Conservation (phyloP, 2,329 filamentous ascomycete genomes). For the Trichophaea hybrida region DNA sequence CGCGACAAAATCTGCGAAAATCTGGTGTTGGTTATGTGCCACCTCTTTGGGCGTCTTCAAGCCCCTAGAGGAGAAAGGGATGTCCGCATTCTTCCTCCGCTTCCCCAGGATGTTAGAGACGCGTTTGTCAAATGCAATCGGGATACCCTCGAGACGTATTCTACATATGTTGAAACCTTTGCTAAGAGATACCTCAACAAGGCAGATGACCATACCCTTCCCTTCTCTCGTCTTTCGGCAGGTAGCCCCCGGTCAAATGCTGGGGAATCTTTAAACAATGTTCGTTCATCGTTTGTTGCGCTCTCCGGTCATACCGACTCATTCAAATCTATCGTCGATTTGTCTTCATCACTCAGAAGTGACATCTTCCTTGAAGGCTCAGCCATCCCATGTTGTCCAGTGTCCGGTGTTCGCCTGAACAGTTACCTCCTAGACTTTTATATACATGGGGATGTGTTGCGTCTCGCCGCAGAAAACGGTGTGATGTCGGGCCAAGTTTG, state of each 20-base stretch:
- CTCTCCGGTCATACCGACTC: constrained; percentile 53
- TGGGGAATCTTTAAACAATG: constrained; percentile 12
- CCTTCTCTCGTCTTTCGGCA: constrained; percentile 42
- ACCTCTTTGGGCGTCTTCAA: constrained; percentile 50
- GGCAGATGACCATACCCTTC: constrained; percentile 41
- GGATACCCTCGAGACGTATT: constrained; percentile 51
- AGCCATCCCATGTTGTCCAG: constrained; percentile 52
- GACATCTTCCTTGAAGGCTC: constrained; percentile 63
- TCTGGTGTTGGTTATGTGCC: constrained; percentile 53
- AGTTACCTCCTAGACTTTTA: constrained; percentile 64
- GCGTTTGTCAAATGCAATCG: constrained; percentile 49
- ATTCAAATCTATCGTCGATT: constrained; percentile 50
- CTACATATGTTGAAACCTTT: constrained; percentile 54
- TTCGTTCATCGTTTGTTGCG: constrained; percentile 53
- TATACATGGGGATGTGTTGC: constrained; percentile 51
- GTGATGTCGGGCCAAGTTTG: constrained; percentile 55
- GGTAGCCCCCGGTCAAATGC: constrained; percentile 24
- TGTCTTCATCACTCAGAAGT: constrained; percentile 49
- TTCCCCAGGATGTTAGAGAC: constrained; percentile 44
- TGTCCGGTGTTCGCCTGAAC: constrained; percentile 46
- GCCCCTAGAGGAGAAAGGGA: constrained; percentile 31
- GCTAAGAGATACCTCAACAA: constrained; percentile 45
- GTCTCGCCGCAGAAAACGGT: constrained; percentile 49
- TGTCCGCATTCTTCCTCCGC: constrained; percentile 42
- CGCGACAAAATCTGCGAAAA: constrained; percentile 40